These are phyloP conservation scores for Coprinellus micaceus DNA, from an alignment of 768 basidiomycete genomes.

Conservation along the genomic window DNA sequence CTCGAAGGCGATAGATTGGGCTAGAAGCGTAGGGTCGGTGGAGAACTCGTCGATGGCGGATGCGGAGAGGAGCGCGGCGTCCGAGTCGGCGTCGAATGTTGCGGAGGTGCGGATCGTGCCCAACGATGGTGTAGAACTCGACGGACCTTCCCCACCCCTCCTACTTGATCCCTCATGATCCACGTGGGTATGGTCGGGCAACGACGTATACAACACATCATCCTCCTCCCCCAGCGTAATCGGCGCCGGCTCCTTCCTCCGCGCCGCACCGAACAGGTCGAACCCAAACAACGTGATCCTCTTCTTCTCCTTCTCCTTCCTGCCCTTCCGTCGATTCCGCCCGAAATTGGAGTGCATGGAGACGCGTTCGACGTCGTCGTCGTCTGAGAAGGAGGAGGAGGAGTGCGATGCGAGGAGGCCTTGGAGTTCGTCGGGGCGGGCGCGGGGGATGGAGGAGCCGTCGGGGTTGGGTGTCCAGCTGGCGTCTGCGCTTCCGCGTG, in stretches of 20 bases:
- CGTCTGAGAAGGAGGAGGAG: constrained; percentile 18
- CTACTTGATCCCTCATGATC: constrained; percentile 8
- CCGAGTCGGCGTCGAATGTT: constrained; percentile 56
- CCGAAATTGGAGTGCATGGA: constrained; percentile 66
- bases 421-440: constrained; percentile 35
- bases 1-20: no score
- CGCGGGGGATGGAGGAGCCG: constrained; percentile 32
- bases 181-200: neutral
- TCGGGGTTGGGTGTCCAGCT: constrained; percentile 21
- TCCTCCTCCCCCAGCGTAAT: constrained; percentile 62
- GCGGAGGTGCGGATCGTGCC: neutral
- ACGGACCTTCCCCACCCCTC: neutral
- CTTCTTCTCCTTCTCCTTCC: constrained; percentile 27
- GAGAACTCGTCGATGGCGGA: constrained; percentile 53
- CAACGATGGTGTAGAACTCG: no score
- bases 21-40: no score
- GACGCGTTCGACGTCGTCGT: constrained; percentile 57
- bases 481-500: no score
- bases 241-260: constrained; percentile 32
- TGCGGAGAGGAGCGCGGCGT: constrained; percentile 63
- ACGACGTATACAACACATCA: constrained; percentile 27
- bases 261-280: constrained; percentile 56
- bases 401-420: constrained; percentile 35
- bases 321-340: constrained; percentile 25
- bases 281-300: constrained; percentile 61